These are phyloP conservation scores for Aspergillus terreus DNA, from an alignment of 2,329 filamentous ascomycete genomes.

Conservation along the genomic window DNA sequence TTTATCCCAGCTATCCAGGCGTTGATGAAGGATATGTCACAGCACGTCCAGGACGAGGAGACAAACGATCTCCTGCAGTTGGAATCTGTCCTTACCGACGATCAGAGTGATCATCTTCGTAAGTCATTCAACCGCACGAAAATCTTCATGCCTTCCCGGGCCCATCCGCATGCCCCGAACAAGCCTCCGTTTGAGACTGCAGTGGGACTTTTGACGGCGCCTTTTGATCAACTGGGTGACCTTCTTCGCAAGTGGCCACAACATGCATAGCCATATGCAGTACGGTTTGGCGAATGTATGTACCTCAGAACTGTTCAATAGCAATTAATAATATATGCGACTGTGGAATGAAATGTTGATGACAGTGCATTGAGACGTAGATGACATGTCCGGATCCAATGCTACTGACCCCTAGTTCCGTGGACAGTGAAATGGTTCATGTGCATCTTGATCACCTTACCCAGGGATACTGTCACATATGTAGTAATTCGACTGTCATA, in stretches of 20 bases:
- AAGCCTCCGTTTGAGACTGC: constrained; percentile 55
- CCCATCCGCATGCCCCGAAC: constrained; percentile 48
- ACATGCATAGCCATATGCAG: not conserved
- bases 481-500: no score
- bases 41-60: constrained; percentile 52
- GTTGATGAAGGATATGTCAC: constrained; percentile 40
- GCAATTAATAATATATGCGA: no score
- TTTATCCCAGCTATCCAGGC: constrained; percentile 41
- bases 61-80: constrained; percentile 45
- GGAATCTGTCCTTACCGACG: constrained; percentile 36
- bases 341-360: no score
- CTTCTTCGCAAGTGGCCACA: constrained; percentile 46
- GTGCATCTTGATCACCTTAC: no score
- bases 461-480: no score
- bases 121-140: constrained; percentile 50
- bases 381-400: no score
- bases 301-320: no score
- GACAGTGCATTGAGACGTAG: no score
- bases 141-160: constrained; percentile 49
- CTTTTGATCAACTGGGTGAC: constrained; percentile 54
- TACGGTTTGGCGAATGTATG: no score
- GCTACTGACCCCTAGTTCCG: no score
- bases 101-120: constrained; percentile 34
- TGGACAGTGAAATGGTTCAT: no score
- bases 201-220: constrained; percentile 51